Base-by-base conservation (phyloP, 2,329 filamentous ascomycete species). In the Epichloe typhina region DNA sequence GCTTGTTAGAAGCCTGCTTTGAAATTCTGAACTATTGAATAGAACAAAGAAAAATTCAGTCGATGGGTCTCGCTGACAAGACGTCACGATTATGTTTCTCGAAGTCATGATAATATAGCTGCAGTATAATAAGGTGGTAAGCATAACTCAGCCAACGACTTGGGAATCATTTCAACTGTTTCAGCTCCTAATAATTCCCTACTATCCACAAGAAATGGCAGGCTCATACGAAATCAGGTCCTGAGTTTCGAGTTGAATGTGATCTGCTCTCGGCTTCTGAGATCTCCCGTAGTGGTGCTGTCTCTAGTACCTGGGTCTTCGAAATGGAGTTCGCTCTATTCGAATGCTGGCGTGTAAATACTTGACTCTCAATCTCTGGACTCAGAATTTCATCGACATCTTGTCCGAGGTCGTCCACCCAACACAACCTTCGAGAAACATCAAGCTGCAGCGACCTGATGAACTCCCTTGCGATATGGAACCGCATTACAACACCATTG, bases 381-480 rank as follows among this genome's bases (percentile, higher is more conserved):
- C 26, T 73, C 73, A 1, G 40, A 21, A 11, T 13, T 37, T 71
- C 66, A 1, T 60, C 61, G 9, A 62, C 67, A 46, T 70, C 62
- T 31, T 61, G 57, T 1, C 58, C 63, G 5, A 57, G 60, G 31
- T 55, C 63, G 11, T 47, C 21, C 3, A 42, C 26, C 21, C 59
- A 57, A 35, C 71, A 64, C 41, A 80, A 63, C 15, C 72, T 72
- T 51, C 73, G 67, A 51, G 73, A 72, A 1, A 80, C 61, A 50
- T 68, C 68, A 47, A 69, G 68, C 49, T 80, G 71, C 46, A 84
- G 66, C 2, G 67, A 68, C 11, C 71, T 64, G 58, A 83, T 68
- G 53, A 79, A 78, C 3, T 71, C 69, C 50, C 69, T 73, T 0
- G 80, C 80, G 9, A 62, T 59, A 0, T 57, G 61, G 53, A 81